Evolutionary conservation across 305 asterid genomes (phyloP).

Genomic region (Fraxinus xanthoxyloides): DNA sequence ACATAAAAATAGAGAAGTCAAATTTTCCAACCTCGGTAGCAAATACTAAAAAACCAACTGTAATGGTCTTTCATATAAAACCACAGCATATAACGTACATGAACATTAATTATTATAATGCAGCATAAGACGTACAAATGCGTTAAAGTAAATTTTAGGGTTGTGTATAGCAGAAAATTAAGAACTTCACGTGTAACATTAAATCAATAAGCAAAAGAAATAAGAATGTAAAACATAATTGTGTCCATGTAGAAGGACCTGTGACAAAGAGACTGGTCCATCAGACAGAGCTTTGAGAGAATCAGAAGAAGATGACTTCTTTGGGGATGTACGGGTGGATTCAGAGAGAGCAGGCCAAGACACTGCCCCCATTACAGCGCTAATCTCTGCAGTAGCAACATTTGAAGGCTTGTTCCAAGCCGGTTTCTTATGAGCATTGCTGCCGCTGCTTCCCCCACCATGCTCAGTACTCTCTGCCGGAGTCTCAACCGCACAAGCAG

Average conservation of each 20-base stretch:
- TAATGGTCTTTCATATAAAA: neutral
- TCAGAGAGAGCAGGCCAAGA: slow-evolving; percentile 82
- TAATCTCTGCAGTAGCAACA: slow-evolving; percentile 34
- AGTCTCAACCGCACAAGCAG: slow-evolving; percentile 26
- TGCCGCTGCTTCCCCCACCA: slow-evolving; percentile 25
- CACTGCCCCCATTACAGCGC: slow-evolving; percentile 67
- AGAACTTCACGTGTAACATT: neutral
- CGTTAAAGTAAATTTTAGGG: neutral
- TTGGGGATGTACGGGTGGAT: slow-evolving; percentile 64
- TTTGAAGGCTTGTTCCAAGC: slow-evolving; percentile 69
- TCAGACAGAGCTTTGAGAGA: slow-evolving; percentile 38
- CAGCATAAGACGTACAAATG: neutral
- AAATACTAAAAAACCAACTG: neutral
- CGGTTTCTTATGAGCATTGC: slow-evolving; percentile 46
- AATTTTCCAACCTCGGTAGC: neutral
- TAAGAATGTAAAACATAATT: neutral
- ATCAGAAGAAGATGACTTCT: slow-evolving; percentile 41
- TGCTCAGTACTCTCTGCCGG: slow-evolving; percentile 44
- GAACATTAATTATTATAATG: neutral
- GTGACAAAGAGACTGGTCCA: slow-evolving; percentile 34
- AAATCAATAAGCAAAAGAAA: neutral
- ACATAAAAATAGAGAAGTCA: neutral
- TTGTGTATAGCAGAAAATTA: neutral
- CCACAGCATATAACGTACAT: neutral
- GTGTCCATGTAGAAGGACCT: slow-evolving; percentile 36